Percentiles rank a stretch among this genome's conserved stretches.
Evolutionary conservation across 352 stramenopile genomes (phyloP).

Genomic region (Phytopythium vexans): DNA sequence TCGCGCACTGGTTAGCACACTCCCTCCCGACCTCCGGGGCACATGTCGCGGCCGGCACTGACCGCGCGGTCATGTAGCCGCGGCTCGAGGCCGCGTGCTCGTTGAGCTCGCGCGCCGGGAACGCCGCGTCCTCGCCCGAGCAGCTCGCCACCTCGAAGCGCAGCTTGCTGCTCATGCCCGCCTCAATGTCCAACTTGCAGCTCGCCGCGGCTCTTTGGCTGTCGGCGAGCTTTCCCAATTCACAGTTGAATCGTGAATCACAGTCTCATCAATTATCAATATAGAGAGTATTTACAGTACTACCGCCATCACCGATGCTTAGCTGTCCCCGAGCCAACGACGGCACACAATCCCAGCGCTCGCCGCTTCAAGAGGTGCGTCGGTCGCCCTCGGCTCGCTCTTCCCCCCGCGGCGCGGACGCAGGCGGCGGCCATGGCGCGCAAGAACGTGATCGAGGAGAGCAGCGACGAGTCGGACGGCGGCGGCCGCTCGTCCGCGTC

Average conservation of each 20-base stretch:
- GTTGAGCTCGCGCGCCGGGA: conserved; percentile 84
- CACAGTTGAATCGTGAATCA: conserved; percentile 9
- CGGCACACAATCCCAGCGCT: too few relatives aligned
- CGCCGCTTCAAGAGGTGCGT: too few relatives aligned
- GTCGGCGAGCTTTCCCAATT: conserved; percentile 6
- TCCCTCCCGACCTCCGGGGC: neutral
- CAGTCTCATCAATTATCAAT: neutral
- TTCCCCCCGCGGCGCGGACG: neutral
- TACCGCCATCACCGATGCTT: neutral
- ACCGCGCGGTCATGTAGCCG: conserved; percentile 83
- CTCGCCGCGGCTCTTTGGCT: neutral
- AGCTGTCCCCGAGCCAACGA: neutral
- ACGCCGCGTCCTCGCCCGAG: conserved; percentile 86
- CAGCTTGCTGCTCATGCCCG: conserved; percentile 72
- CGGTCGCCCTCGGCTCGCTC: too few relatives aligned
- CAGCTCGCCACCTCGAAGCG: conserved; percentile 81
- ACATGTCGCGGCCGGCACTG: conserved; percentile 1
- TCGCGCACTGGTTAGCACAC: neutral
- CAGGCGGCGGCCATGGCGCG: conserved; percentile 26
- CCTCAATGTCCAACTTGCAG: neutral
- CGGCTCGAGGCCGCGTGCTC: conserved; percentile 54
- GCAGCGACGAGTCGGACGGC: conserved; percentile 72
- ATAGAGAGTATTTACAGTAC: neutral
- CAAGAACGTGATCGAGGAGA: conserved; percentile 71
- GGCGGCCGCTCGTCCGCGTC: conserved; percentile 50